Conservation (phyloP, 169 alveolate species). For the Cryptosporidium canis region DNA sequence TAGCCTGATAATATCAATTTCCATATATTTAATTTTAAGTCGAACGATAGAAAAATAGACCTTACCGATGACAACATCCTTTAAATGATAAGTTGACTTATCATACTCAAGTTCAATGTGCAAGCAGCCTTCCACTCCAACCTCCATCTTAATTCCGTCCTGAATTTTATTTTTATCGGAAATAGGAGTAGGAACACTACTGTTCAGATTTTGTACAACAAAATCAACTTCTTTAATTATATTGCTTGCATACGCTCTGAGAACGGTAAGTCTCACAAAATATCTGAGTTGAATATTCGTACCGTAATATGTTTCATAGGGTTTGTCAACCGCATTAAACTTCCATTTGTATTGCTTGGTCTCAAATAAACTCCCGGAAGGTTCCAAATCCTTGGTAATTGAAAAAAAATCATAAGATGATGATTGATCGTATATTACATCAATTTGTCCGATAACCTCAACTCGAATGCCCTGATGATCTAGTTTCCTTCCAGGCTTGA, state of each 20-base stretch:
- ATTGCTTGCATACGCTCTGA: constrained; percentile 91
- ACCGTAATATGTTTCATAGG: constrained; percentile 98
- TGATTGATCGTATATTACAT: constrained; percentile 76
- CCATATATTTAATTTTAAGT: constrained; percentile 98
- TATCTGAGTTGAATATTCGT: constrained; percentile 90
- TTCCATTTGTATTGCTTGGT: constrained; percentile 91
- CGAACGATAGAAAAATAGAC: constrained; percentile 96
- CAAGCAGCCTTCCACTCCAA: constrained; percentile 98
- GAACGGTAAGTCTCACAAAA: constrained; percentile 91
- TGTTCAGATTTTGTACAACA: constrained; percentile 89
- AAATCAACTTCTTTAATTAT: constrained; percentile 94
- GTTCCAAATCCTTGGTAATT: constrained; percentile 95
- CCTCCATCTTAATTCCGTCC: constrained; percentile 78
- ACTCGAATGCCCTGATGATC: constrained; percentile 98
- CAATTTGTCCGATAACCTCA: constrained; percentile 96
- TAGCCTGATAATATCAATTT: constrained; percentile 85
- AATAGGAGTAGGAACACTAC: neutral
- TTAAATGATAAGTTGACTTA: constrained; percentile 93
- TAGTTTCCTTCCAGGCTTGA: constrained; percentile 92
- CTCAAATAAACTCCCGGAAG: constrained; percentile 94
- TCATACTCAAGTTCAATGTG: constrained; percentile 88
- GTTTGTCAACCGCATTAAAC: constrained; percentile 95
- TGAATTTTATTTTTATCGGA: constrained; percentile 18
- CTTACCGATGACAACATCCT: constrained; percentile 97
- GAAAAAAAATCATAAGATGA: constrained; percentile 92